Conservation (phyloP, 257 asterid genomes). For the Paulownia fortunei region DNA sequence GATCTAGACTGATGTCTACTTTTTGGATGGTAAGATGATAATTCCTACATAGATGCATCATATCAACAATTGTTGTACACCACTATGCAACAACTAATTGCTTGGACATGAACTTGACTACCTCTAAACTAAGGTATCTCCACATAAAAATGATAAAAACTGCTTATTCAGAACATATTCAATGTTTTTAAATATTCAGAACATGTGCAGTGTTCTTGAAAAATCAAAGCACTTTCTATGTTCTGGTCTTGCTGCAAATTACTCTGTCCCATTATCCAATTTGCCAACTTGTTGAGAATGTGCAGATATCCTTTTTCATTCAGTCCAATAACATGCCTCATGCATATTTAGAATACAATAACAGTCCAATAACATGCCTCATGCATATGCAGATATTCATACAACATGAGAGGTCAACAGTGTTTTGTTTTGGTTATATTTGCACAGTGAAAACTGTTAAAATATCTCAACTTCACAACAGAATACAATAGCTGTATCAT, state of each 20-base stretch:
- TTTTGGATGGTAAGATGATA: too few relatives aligned
- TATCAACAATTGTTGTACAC: too few relatives aligned
- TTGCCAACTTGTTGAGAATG: not conserved
- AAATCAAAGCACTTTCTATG: not conserved
- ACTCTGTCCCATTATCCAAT: not conserved
- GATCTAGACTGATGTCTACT: too few relatives aligned
- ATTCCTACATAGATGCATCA: too few relatives aligned
- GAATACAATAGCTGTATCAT: not conserved
- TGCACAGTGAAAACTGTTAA: not conserved
- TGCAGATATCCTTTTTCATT: not conserved
- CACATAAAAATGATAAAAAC: not conserved
- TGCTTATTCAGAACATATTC: not conserved
- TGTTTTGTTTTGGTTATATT: constrained; percentile 2
- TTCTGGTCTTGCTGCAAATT: not conserved
- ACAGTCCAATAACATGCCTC: constrained; percentile 13
- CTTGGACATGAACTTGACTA: too few relatives aligned
- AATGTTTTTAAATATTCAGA: not conserved
- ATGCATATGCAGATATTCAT: constrained; percentile 14
- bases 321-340: not conserved
- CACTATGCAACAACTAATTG: too few relatives aligned
- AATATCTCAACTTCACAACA: not conserved
- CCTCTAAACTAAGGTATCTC: not conserved
- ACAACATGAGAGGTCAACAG: not conserved
- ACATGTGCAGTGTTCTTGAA: constrained; percentile 12
- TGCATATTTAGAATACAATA: not conserved